These are phyloP conservation scores for Blastobotrys attinorum DNA, from an alignment of 805 yeast species.

Conservation along the genomic window DNA sequence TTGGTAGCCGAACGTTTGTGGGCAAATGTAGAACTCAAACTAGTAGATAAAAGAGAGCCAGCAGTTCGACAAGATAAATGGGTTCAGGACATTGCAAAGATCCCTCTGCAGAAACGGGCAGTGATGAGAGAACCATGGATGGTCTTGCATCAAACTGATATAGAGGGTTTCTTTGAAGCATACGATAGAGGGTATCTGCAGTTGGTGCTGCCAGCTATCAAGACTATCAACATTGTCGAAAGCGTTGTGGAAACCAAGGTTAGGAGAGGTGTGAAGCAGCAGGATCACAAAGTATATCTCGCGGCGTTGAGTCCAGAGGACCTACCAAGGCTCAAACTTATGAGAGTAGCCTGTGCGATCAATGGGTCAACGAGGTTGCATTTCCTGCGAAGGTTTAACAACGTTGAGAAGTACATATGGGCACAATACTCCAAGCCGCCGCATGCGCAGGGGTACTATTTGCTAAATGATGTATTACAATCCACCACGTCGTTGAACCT, in stretches of 20 bases:
- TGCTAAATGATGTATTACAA: neutral
- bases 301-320: slow-evolving; percentile 3
- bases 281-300: slow-evolving; percentile 1
- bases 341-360: slow-evolving; percentile 3
- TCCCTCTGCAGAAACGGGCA: neutral
- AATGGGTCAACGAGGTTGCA: neutral
- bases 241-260: neutral
- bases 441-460: neutral
- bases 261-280: neutral
- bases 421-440: neutral
- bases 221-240: slow-evolving; percentile 5
- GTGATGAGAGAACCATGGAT: slow-evolving; percentile 4
- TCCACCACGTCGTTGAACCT: slow-evolving; percentile 4
- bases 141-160: neutral
- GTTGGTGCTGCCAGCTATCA: slow-evolving; percentile 2
- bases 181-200: slow-evolving; percentile 2
- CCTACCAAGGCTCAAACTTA: slow-evolving; percentile 4
- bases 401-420: slow-evolving; percentile 8
- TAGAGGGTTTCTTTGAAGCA: slow-evolving; percentile 4
- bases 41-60: neutral
- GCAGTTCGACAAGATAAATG: slow-evolving; percentile 4
- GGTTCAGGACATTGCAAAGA: neutral
- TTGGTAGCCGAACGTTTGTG: slow-evolving; percentile 3
- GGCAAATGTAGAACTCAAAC: slow-evolving; percentile 6
- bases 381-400: neutral